Evolutionary conservation across 495 filamentous ascomycete genomes (phyloP), one percentile per base, ranked within the genome.

Genomic region (Parachaetomium inaequale): DNA sequence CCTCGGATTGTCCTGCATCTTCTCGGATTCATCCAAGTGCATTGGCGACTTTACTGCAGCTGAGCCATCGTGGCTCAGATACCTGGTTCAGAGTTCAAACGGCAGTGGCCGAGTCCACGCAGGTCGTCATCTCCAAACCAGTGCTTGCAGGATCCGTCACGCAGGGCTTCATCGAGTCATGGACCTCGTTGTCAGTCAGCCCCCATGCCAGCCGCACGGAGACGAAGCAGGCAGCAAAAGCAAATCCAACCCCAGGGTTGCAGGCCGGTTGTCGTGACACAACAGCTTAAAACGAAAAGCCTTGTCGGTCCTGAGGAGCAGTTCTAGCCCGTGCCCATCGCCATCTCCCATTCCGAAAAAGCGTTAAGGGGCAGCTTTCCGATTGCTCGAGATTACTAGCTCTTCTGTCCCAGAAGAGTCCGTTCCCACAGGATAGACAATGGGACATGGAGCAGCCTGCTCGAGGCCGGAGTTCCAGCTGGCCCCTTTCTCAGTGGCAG

Each of bases 1-100:
- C 7, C 43, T 32, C 29, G 11, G 43, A 2, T 50, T 23, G 5
- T 36, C 28, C 55, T 62, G 29, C 58, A 49, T 32, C 25, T 17
- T n/a, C 47, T 59, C 38, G 32, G 46, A 58, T 46, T 55, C 43
- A 63, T 29, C 59, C 36, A 64, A 61, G 55, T 65, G 62, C 58
- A 66, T 62, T 14, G 25, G 50, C 25, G 29, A 43, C 25, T 1
- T 6, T 14, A 23, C 23, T 58, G 55, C 55, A 58, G 31, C 29
- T 49, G 29, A 49, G 26, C 55, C 31, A 26, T 58, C 43, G n/a
- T 31, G 55, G 50, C 17, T 6, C 29, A 12, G 5, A 10, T 15
- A 40, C 36, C 36, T 15, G 17, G 14, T 15, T 15, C 2, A 40
- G 14, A 40, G 36, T 43, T 43, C 5, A 17, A 43, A 43, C 40